Conservation (phyloP, 495 filamentous ascomycete genomes). For the Tuber magnatum region DNA sequence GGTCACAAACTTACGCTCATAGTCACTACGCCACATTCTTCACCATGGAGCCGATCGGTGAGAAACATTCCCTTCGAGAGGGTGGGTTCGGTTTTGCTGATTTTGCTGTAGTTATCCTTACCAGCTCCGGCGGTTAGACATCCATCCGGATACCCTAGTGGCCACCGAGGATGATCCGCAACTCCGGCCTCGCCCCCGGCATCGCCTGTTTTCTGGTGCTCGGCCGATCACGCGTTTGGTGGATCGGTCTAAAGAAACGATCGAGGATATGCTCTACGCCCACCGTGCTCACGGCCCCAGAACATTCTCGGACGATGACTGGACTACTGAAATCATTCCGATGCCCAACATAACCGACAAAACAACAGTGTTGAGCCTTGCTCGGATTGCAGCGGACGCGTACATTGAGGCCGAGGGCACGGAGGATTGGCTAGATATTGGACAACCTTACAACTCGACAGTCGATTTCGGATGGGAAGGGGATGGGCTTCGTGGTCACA, state of each 20-base stretch:
- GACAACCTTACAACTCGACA: slow-evolving; percentile 72
- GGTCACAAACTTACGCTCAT: slow-evolving; percentile 18
- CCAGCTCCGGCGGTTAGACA: slow-evolving; percentile 67
- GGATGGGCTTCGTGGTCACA: slow-evolving; percentile 85
- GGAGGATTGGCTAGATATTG: slow-evolving; percentile 77
- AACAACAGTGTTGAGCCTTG: slow-evolving; percentile 71
- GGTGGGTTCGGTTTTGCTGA: slow-evolving; percentile 7
- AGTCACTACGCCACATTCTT: slow-evolving; percentile 83
- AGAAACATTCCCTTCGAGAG: slow-evolving; percentile 4
- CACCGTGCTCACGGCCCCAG: slow-evolving; percentile 53
- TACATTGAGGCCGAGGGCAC: slow-evolving; percentile 66
- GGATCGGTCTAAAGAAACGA: slow-evolving; percentile 64
- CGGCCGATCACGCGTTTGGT: slow-evolving; percentile 69
- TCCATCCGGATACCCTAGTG: slow-evolving; percentile 61
- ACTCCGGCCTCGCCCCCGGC: slow-evolving; percentile 28
- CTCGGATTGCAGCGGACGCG: slow-evolving; percentile 78
- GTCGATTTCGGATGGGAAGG: slow-evolving; percentile 79
- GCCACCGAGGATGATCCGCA: slow-evolving; percentile 55
- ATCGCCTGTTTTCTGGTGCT: slow-evolving; percentile 52
- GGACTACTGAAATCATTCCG: slow-evolving; percentile 71
- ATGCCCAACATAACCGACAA: slow-evolving; percentile 83
- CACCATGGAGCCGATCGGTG: slow-evolving; percentile 65
- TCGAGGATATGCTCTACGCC: slow-evolving; percentile 67
- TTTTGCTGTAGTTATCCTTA: slow-evolving; percentile 53
- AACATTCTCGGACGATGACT: slow-evolving; percentile 57